These are phyloP conservation scores for Phaeosphaeriaceae sp. DNA, from an alignment of 2,329 filamentous ascomycete genomes.

Conservation along the genomic window DNA sequence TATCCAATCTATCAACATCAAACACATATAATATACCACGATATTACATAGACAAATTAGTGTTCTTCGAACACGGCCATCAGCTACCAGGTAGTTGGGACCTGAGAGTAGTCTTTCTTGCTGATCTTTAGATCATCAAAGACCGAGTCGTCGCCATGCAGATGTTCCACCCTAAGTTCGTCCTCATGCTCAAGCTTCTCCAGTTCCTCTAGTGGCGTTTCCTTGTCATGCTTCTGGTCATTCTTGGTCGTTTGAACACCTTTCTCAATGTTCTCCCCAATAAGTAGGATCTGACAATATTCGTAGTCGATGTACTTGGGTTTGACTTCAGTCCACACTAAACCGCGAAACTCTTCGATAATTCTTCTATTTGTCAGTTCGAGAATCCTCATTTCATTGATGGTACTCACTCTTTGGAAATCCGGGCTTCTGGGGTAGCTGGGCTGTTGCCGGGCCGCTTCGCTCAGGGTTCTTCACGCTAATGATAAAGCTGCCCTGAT, in stretches of 20 bases:
- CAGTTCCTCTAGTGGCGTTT: conserved; percentile 72
- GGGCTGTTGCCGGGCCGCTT: conserved; percentile 67
- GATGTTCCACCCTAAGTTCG: conserved; percentile 66
- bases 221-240: conserved; percentile 62
- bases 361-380: conserved; percentile 56
- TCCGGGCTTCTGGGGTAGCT: conserved; percentile 68
- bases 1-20: too few species aligned
- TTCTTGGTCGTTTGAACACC: conserved; percentile 65
- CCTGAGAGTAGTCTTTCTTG: conserved; percentile 64
- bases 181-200: conserved; percentile 80
- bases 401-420: conserved; percentile 68
- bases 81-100: conserved; percentile 44
- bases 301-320: conserved; percentile 77
- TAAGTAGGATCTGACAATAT: conserved; percentile 78
- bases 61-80: too few species aligned
- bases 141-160: conserved; percentile 65
- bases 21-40: too few species aligned
- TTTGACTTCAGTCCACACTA: conserved; percentile 76
- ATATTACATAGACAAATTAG: too few species aligned
- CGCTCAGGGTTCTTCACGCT: conserved; percentile 81
- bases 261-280: conserved; percentile 70
- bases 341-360: conserved; percentile 71
- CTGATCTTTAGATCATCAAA: conserved; percentile 66
- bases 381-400: not conserved
- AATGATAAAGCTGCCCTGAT: conserved; percentile 77